These are phyloP conservation scores for Lupinus albus DNA, from an alignment of 306 rosid species.

Conservation along the genomic window DNA sequence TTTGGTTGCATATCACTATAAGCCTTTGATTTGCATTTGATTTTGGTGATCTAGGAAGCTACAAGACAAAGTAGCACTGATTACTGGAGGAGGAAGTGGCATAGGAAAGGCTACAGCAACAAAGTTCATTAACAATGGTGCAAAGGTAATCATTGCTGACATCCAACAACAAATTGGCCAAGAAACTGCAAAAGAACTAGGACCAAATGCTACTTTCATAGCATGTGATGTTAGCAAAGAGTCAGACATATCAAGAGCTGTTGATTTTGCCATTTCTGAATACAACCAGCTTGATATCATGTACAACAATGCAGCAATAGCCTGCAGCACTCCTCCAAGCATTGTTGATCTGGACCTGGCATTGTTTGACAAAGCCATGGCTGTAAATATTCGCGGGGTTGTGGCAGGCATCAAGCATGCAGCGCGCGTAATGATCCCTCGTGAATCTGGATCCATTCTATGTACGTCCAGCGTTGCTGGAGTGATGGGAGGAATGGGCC, in stretches of 20 bases:
- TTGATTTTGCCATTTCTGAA: conserved; percentile 65
- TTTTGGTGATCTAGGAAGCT: conserved; percentile 54
- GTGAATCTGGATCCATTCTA: conserved; percentile 64
- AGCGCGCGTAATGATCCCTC: conserved; percentile 80
- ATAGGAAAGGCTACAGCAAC: conserved; percentile 81
- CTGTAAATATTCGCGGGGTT: conserved; percentile 69
- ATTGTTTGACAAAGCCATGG: conserved; percentile 62
- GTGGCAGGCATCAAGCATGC: conserved; percentile 84
- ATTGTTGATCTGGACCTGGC: conserved; percentile 63
- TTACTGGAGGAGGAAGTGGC: conserved; percentile 92
- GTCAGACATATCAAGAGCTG: conserved; percentile 67
- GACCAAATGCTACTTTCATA: conserved; percentile 69
- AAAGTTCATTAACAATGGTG: conserved; percentile 76
- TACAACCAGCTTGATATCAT: conserved; percentile 75
- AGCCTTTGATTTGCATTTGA: conserved; percentile 15
- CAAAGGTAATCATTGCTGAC: conserved; percentile 86
- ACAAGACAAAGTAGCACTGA: conserved; percentile 81
- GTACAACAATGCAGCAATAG: conserved; percentile 80
- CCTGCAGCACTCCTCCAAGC: conserved; percentile 74
- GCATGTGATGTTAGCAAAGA: conserved; percentile 76
- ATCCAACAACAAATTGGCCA: conserved; percentile 63
- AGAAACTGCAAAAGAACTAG: conserved; percentile 64
- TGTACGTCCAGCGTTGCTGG: conserved; percentile 86
- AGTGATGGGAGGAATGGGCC: conserved; percentile 72
- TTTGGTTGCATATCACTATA: too few relatives aligned